These are phyloP conservation scores for Acanthamoeba triangularis DNA, from an alignment of 208 protist species.

Conservation along the genomic window DNA sequence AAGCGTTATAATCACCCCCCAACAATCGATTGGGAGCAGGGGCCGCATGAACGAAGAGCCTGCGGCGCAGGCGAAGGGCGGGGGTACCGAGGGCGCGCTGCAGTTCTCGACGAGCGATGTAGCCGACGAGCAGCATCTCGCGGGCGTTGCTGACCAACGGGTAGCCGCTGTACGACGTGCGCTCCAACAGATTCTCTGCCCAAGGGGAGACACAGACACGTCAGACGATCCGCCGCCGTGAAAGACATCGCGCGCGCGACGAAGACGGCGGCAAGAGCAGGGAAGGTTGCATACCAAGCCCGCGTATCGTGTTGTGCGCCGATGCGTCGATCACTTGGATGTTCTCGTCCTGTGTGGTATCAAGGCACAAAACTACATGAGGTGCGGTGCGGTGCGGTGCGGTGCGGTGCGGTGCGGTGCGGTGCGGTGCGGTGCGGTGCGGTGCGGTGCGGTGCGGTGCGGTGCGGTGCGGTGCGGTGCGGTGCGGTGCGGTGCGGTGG, in stretches of 20 bases:
- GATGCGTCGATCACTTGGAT: conserved; percentile 9
- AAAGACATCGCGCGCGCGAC: no score
- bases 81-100: background rate
- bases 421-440: no score
- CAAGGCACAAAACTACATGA: no score
- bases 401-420: no score
- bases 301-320: background rate
- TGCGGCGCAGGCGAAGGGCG: background rate
- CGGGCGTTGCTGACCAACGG: background rate
- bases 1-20: no score
- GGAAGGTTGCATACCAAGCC: background rate
- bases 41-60: background rate
- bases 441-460: no score
- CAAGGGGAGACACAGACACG: background rate
- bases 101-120: conserved; percentile 26
- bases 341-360: conserved; percentile 31
- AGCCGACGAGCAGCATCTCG: conserved; percentile 39
- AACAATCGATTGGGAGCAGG: background rate
- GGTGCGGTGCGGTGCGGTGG: no score
- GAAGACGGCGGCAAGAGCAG: background rate
- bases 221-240: no score
- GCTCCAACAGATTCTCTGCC: conserved; percentile 39
- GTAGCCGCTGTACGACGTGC: conserved; percentile 10
- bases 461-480: no score
- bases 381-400: no score